A percentile compares a stretch with the other conserved stretches of the same genome.
Evolutionary conservation across 257 asterid species (phyloP).

Genomic region (Ajuga chamaepitys): DNA sequence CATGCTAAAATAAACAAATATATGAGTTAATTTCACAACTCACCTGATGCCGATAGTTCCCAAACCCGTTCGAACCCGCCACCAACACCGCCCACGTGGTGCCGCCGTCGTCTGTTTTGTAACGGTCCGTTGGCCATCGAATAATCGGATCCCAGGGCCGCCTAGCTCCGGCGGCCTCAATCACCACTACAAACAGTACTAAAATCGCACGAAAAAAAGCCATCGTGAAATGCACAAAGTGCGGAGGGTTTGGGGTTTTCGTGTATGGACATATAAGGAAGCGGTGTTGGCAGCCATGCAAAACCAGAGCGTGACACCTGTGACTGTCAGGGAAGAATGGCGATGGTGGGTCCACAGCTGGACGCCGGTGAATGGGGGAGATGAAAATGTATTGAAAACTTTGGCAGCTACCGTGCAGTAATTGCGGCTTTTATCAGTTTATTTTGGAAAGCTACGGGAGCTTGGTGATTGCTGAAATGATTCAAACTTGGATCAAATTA

Average conservation of each 20-base stretch:
- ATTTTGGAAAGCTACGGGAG: no score
- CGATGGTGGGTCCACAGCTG: slow-evolving; percentile 24
- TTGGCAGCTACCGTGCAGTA: no score
- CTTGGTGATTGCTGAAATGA: no score
- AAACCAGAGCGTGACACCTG: slow-evolving; percentile 46
- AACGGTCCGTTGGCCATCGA: slow-evolving; percentile 48
- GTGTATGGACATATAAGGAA: neutral
- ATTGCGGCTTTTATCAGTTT: no score
- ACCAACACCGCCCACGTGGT: slow-evolving; percentile 92
- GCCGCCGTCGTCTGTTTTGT: slow-evolving; percentile 24
- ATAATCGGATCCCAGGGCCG: slow-evolving; percentile 64
- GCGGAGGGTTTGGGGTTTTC: neutral
- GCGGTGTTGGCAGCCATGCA: slow-evolving; percentile 50
- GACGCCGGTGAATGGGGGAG: no score
- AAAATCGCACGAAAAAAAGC: slow-evolving; percentile 18
- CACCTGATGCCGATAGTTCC: slow-evolving; percentile 90
- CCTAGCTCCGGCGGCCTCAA: slow-evolving; percentile 15
- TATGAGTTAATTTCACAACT: neutral
- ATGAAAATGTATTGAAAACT: no score
- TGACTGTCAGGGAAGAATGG: slow-evolving; percentile 12
- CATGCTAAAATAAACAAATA: no score
- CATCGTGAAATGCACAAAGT: slow-evolving; percentile 26
- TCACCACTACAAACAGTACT: slow-evolving; percentile 26
- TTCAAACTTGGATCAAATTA: no score
- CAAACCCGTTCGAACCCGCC: slow-evolving; percentile 83